Evolutionary conservation across 1,284 basidiomycete species (phyloP), one percentile per base, ranked within the genome.

Genomic region (Moesziomyces sp.): DNA sequence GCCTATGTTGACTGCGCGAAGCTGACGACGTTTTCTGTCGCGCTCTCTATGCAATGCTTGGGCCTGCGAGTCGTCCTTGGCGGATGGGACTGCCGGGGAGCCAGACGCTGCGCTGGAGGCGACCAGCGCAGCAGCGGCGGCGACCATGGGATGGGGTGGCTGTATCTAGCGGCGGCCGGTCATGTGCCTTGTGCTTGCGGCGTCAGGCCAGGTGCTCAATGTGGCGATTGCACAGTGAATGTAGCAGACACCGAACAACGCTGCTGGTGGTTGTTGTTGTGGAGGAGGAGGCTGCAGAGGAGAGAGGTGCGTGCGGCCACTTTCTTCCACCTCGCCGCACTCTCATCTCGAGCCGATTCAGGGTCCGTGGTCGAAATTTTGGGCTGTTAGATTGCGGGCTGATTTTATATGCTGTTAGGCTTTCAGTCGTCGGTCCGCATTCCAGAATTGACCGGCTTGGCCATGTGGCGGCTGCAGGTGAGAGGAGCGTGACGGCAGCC

Each of bases 1-100:
- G 6, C 56, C 45, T 5, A 62, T 52, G 48, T 83, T 82, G 26
- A 46, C 34, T 5, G 59, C 59, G 1, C 78, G 64, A 6, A 83
- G 70, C 16, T 52, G 49, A 14, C 56, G 60, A 3, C 82, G 65
- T 53, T 65, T 76, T 52, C 59, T 66, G 3, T 80, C 79, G 16
- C 79, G 60, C 57, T 81, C 78, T 11, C 50, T 59, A 62, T 67
- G 58, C 16, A 74, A 46, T 2, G 49, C 56, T 9, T 62, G 45
- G 4, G 64, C 57, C 18, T 63, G 60, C 2, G 59, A 59, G 11
- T 68, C 70, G 42, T 74, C 70, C 30, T 74, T 74, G 48, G 38
- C 35, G 3, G 50, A 38, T 46, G 64, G 28, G 23, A 43, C 38
- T 21, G 69, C 18, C 2, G 46, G 45, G 11, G 62, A 53, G 10